These are phyloP conservation scores for Glaciozyma antarctica DNA, from an alignment of 768 basidiomycete species.

Conservation along the genomic window DNA sequence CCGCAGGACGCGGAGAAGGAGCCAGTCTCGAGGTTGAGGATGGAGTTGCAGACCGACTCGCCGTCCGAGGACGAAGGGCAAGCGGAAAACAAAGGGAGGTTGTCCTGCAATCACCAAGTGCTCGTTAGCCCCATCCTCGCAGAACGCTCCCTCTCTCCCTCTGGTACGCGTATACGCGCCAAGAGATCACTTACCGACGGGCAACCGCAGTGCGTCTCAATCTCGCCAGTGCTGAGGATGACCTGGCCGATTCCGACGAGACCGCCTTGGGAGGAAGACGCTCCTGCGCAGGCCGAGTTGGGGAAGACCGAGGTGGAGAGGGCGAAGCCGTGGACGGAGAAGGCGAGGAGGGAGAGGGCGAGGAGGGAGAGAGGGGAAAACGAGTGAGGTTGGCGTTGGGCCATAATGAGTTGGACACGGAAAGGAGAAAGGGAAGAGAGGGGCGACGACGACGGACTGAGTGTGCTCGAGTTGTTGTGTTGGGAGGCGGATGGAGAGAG, in stretches of 20 bases:
- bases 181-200: slow-evolving; percentile 12
- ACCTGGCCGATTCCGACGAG: slow-evolving; percentile 26
- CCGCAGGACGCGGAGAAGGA: slow-evolving; percentile 22
- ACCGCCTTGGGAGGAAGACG: slow-evolving; percentile 12
- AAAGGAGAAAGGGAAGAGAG: background rate
- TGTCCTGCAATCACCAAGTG: slow-evolving; percentile 27
- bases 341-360: background rate
- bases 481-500: background rate
- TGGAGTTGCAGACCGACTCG: slow-evolving; percentile 26
- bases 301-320: slow-evolving; percentile 30
- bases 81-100: slow-evolving; percentile 20
- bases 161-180: background rate
- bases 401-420: slow-evolving; percentile 9
- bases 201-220: slow-evolving; percentile 31
- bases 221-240: slow-evolving; percentile 19
- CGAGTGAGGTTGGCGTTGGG: slow-evolving; percentile 3
- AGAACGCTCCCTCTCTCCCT: background rate
- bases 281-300: slow-evolving; percentile 27
- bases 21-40: slow-evolving; percentile 18
- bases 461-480: background rate
- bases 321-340: slow-evolving; percentile 15
- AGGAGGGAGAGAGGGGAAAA: background rate
- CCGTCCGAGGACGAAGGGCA: slow-evolving; percentile 22
- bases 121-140: background rate
- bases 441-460: background rate